Base-by-base conservation (phyloP, 768 basidiomycete species). In the Podaxis sp. region DNA sequence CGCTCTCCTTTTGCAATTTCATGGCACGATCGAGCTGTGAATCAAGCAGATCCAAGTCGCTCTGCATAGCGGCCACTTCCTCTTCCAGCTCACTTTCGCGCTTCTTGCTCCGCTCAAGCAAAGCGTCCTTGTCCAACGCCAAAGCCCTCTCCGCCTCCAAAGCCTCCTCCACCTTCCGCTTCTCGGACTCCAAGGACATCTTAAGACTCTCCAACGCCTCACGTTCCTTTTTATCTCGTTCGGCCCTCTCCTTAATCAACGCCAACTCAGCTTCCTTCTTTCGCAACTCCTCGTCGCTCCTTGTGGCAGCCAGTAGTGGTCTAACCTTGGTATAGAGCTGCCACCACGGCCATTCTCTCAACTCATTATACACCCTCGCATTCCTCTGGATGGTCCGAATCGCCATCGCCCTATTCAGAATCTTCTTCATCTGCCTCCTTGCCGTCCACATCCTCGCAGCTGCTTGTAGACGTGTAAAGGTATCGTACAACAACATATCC, bases 291-390 rank as follows among this genome's bases (percentile, higher is more conserved):
- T 96, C 95, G 70, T 99, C 96, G 65, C 87, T 91, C 17, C 95
- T 82, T 1, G 96, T 96, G 0, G 96, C 96, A 22, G 93, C 93
- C 33, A 99, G 83, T 13, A 99, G 74, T 0, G 97, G 97, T 38
- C 96, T 91, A 19, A 99, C 88, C 80, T 96, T 96, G 2, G 95
- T 95, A 72, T 96, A 99, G 8, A 99, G 81, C 65, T 95, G 92
- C 97, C 97, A 99, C 97, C 97, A 99, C 1, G 96, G 95, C 97
- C 97, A 99, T 57, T 96, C 93, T 52, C 87, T 83, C 30, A 99
- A 80, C 60, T 93, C 89, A 6, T 89, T 88, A 71, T 99, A 99
- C 22, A 97, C 82, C 22, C 95, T 81, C 2, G 96, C 96, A 72
- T 99, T 99, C 51, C 88, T 84, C 72, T 99, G 97, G 64, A 99